Evolutionary conservation across 2,329 filamentous ascomycete species (phyloP).

Genomic region (Arthrobotrys iridis): DNA sequence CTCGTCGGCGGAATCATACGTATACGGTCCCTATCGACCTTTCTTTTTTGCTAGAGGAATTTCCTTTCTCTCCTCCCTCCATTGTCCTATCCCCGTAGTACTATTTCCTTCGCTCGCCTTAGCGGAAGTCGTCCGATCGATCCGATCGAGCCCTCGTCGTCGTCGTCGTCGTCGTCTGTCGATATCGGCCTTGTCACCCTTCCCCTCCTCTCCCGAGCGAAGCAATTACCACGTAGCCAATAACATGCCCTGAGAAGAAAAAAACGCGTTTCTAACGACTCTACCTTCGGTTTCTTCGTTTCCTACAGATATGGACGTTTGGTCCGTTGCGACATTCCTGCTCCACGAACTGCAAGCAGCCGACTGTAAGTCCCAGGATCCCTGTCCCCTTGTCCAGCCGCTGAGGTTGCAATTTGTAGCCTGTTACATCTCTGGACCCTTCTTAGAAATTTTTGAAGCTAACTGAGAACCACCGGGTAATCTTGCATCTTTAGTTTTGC

Average conservation of each 20-base stretch:
- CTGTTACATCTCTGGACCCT: conserved; percentile 52
- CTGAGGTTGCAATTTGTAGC: conserved; percentile 31
- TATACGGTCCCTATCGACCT: conserved; percentile 56
- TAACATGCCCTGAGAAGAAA: conserved; percentile 46
- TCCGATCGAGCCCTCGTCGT: conserved; percentile 56
- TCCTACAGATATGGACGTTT: conserved; percentile 86
- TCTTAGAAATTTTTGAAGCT: conserved; percentile 19
- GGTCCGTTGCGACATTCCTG: conserved; percentile 97
- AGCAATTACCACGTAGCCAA: conserved; percentile 50
- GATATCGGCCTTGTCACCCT: conserved; percentile 52
- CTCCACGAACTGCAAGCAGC: conserved; percentile 90
- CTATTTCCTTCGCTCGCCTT: conserved; percentile 46
- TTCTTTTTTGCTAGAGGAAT: conserved; percentile 53
- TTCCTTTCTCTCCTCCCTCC: conserved; percentile 51
- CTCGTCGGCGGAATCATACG: conserved; percentile 57
- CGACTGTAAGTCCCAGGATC: conserved; percentile 78
- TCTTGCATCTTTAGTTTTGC: conserved; percentile 73
- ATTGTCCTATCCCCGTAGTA: conserved; percentile 55
- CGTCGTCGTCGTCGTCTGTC: conserved; percentile 56
- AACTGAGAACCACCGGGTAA: neutral
- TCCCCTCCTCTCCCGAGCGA: conserved; percentile 52
- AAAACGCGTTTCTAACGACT: conserved; percentile 63
- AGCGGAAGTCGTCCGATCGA: conserved; percentile 52
- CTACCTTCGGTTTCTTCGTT: conserved; percentile 62
- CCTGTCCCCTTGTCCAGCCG: conserved; percentile 30